Percentiles rank a stretch among this genome's conserved stretches.
phyloP scores from a whole-genome alignment of 306 rosid species.

The Pterocarpus santalinus region DNA sequence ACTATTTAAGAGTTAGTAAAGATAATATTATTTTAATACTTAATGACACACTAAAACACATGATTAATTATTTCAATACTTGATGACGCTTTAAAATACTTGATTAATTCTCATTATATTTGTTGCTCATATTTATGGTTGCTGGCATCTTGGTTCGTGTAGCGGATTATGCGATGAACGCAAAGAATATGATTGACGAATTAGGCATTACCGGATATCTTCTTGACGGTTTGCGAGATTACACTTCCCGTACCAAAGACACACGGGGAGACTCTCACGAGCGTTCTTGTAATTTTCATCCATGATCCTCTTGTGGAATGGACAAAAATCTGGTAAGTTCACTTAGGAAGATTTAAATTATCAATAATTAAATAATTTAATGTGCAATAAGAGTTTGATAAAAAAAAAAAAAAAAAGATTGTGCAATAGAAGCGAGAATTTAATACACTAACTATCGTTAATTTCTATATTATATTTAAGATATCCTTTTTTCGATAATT shows the following conservation, averaged over 20 bases:
- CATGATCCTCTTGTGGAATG: slow-evolving; percentile 99
- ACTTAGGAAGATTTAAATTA: slow-evolving; percentile 1
- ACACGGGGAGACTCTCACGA: slow-evolving; percentile 93
- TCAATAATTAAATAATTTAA: too few relatives aligned
- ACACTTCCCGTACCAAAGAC: slow-evolving; percentile 92
- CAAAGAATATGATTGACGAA: slow-evolving; percentile 96
- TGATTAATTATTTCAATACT: background rate
- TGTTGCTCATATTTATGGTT: slow-evolving; percentile 23
- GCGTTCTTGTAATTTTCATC: slow-evolving; percentile 95
- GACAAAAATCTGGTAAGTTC: slow-evolving; percentile 92
- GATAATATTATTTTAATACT: background rate
- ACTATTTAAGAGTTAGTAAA: slow-evolving; percentile 22
- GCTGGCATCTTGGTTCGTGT: slow-evolving; percentile 37
- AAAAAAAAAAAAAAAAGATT: too few relatives aligned
- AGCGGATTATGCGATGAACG: slow-evolving; percentile 47
- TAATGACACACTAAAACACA: too few relatives aligned
- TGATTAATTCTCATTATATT: slow-evolving; percentile 32
- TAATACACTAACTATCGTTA: too few relatives aligned
- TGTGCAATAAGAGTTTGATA: too few relatives aligned
- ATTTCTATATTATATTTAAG: too few relatives aligned
- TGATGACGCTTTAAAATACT: slow-evolving; percentile 20
- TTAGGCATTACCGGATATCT: slow-evolving; percentile 96
- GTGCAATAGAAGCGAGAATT: too few relatives aligned
- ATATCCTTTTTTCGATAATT: too few relatives aligned
- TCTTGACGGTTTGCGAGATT: slow-evolving; percentile 92